Percentiles rank a stretch among this genome's conserved stretches.
Conservation (phyloP, 2,329 filamentous ascomycete species). For the Epichloe typhina region DNA sequence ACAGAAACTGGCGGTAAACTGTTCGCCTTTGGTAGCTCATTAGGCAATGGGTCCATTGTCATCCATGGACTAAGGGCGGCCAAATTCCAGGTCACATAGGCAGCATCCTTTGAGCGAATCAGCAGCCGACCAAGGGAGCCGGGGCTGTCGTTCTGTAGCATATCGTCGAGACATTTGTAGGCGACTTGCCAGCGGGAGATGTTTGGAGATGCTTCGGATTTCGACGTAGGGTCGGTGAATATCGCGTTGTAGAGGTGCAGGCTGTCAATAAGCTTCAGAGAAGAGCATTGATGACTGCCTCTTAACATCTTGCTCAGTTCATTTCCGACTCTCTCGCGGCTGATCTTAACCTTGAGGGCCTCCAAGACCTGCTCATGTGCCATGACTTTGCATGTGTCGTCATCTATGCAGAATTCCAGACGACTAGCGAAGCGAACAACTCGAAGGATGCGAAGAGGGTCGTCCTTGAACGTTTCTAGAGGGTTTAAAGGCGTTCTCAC, state of each 20-base stretch:
- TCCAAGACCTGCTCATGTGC: slow-evolving; percentile 61
- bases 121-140: slow-evolving; percentile 40
- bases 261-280: slow-evolving; percentile 52
- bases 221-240: slow-evolving; percentile 54
- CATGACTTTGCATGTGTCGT: slow-evolving; percentile 60
- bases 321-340: slow-evolving; percentile 72
- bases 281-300: slow-evolving; percentile 44
- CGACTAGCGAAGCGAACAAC: slow-evolving; percentile 84
- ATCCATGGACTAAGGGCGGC: slow-evolving; percentile 65
- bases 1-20: slow-evolving; percentile 36
- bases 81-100: slow-evolving; percentile 66
- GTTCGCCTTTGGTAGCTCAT: slow-evolving; percentile 32
- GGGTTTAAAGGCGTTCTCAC: slow-evolving; percentile 82
- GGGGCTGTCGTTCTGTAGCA: slow-evolving; percentile 30
- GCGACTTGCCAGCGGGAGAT: slow-evolving; percentile 46
- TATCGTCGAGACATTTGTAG: slow-evolving; percentile 48
- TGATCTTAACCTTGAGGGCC: slow-evolving; percentile 78
- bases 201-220: slow-evolving; percentile 40
- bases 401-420: slow-evolving; percentile 66
- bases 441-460: slow-evolving; percentile 75
- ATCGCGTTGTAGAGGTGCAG: slow-evolving; percentile 59
- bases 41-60: slow-evolving; percentile 29
- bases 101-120: slow-evolving; percentile 48
- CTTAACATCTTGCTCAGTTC: slow-evolving; percentile 88
- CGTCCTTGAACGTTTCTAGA: slow-evolving; percentile 85